Conservation (phyloP, 2,329 filamentous ascomycete species). For the Hypoxylon sp. region DNA sequence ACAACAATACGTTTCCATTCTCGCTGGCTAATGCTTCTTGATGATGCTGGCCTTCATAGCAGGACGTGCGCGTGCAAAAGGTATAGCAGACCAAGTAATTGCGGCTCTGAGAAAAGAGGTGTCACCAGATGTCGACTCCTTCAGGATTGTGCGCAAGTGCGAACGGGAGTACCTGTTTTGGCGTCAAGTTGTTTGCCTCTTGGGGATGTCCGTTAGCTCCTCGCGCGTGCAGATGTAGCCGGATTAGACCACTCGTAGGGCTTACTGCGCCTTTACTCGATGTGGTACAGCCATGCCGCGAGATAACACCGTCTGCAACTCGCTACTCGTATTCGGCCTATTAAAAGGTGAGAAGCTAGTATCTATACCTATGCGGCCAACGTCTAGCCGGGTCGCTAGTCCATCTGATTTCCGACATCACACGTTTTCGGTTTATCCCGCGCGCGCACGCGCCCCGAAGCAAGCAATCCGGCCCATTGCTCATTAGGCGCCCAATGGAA, state of each 20-base stretch:
- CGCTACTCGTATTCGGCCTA: neutral
- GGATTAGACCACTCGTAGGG: neutral
- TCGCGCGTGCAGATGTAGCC: neutral
- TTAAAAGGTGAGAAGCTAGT: neutral
- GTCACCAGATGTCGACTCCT: neutral
- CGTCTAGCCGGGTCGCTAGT: neutral
- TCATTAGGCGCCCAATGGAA: neutral
- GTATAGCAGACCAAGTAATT: neutral
- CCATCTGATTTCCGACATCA: slow-evolving; percentile 7
- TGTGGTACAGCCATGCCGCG: slow-evolving; percentile 2
- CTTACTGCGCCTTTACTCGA: neutral
- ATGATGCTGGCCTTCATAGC: neutral
- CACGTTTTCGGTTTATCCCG: too few species aligned
- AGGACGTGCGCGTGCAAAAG: neutral
- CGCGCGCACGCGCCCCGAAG: neutral
- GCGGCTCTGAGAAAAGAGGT: neutral
- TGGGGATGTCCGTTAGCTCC: slow-evolving; percentile 32
- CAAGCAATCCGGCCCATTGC: neutral
- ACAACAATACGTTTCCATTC: neutral
- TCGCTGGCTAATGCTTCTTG: neutral
- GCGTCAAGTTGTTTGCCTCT: neutral
- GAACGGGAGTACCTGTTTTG: neutral
- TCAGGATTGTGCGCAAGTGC: neutral
- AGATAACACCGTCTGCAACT: slow-evolving; percentile 3
- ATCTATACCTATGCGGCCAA: slow-evolving; percentile 1